Conservation (phyloP, 2,329 filamentous ascomycete species). For the Venturiaceae sp. region DNA sequence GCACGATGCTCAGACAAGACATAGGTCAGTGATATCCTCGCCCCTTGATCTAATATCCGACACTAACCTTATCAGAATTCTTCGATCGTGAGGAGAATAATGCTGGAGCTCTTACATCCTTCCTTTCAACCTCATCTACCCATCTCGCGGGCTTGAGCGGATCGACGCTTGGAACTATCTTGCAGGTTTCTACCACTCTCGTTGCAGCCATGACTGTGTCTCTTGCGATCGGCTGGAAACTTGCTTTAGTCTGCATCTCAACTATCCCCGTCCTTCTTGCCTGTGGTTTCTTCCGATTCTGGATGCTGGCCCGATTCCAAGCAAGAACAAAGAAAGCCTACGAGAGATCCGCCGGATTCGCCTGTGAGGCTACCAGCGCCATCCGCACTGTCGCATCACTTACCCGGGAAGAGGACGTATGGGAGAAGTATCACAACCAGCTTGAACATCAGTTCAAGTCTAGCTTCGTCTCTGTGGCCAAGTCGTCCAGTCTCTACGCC, state of each 20-base stretch:
- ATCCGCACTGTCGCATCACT: slow-evolving; percentile 90
- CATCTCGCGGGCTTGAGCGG: slow-evolving; percentile 83
- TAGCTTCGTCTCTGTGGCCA: slow-evolving; percentile 64
- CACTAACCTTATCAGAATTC: slow-evolving; percentile 35
- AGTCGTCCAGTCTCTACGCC: slow-evolving; percentile 72
- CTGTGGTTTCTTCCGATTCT: slow-evolving; percentile 84
- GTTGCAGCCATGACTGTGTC: slow-evolving; percentile 61
- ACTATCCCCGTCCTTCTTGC: slow-evolving; percentile 67
- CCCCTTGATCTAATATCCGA: not conserved
- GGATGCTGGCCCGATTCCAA: slow-evolving; percentile 71
- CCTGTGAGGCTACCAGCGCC: slow-evolving; percentile 86
- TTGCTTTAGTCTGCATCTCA: slow-evolving; percentile 72
- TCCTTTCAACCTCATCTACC: slow-evolving; percentile 82
- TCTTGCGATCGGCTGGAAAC: slow-evolving; percentile 76
- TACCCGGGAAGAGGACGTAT: slow-evolving; percentile 76
- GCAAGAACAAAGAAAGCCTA: slow-evolving; percentile 71
- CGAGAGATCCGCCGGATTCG: slow-evolving; percentile 71
- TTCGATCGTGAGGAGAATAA: slow-evolving; percentile 88
- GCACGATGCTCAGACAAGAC: slow-evolving; percentile 83
- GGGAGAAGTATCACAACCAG: slow-evolving; percentile 57
- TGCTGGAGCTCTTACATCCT: slow-evolving; percentile 77
- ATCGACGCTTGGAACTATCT: slow-evolving; percentile 74
- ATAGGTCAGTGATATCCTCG: slow-evolving; percentile 41
- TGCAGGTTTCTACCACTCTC: slow-evolving; percentile 73
- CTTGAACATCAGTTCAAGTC: slow-evolving; percentile 57